Conservation (phyloP, 345 rosid species). For the Arabis hirsuta region DNA sequence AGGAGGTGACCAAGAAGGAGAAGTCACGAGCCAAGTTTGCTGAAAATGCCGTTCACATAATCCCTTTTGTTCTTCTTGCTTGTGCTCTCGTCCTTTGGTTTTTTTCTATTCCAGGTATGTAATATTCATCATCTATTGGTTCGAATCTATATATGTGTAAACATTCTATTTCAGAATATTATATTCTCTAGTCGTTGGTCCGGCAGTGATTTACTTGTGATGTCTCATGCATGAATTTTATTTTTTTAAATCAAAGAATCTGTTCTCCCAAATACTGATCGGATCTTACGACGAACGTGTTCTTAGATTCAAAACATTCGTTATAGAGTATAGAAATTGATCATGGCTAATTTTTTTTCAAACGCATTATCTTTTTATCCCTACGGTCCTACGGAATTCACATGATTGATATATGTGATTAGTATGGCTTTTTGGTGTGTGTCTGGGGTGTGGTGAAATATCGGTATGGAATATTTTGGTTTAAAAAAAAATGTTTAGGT, state of each 20-base stretch:
- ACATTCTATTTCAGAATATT: not conserved
- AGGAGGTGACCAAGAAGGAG: conserved; percentile 64
- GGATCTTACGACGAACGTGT: not conserved
- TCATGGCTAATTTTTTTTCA: no score
- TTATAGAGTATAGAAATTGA: no score
- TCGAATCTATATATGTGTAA: not conserved
- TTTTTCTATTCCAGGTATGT: conserved; percentile 73
- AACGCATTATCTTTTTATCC: not conserved
- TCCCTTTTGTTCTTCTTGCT: conserved; percentile 73
- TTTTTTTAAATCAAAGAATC: not conserved
- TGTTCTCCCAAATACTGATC: not conserved
- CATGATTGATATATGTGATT: not conserved
- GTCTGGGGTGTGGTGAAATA: not conserved
- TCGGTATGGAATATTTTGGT: not conserved
- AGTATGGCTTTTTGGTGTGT: not conserved
- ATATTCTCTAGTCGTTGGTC: not conserved
- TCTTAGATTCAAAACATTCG: not conserved
- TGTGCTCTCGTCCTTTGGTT: conserved; percentile 86
- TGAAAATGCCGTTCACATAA: conserved; percentile 78
- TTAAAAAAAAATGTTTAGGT: not conserved
- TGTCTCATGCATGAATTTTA: not conserved
- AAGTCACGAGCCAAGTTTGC: conserved; percentile 64
- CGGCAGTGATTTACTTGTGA: not conserved
- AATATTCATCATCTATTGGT: not conserved
- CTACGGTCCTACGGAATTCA: not conserved